A percentile compares a stretch with the other conserved stretches of the same genome.
These are phyloP conservation scores for Cyphellophora attinorum DNA, from an alignment of 2,329 filamentous ascomycete genomes.

Conservation along the genomic window DNA sequence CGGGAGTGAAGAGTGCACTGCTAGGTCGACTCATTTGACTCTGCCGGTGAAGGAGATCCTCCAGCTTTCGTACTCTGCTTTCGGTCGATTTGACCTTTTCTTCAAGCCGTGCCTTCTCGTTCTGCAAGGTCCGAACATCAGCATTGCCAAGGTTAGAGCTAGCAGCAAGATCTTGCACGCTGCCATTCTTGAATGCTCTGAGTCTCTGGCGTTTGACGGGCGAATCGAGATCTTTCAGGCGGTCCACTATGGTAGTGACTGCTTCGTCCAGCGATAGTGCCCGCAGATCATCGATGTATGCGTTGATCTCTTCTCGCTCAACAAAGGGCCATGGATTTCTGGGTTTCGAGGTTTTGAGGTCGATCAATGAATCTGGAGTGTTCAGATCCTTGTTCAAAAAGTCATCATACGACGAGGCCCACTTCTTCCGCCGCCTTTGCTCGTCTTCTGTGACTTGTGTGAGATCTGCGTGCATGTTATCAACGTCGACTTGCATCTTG, in stretches of 20 bases:
- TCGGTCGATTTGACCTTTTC: conserved; percentile 71
- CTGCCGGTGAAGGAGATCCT: conserved; percentile 85
- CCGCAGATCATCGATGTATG: conserved; percentile 60
- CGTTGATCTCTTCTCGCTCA: conserved; percentile 64
- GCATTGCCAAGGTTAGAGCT: conserved; percentile 79
- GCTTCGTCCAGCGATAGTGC: conserved; percentile 55
- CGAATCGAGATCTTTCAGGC: conserved; percentile 67
- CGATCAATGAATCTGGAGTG: conserved; percentile 53
- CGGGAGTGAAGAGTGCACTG: conserved; percentile 38
- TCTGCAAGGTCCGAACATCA: conserved; percentile 63
- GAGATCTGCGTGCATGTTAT: conserved; percentile 84
- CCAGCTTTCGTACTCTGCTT: conserved; percentile 80
- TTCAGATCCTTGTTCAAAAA: conserved; percentile 17
- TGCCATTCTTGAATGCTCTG: conserved; percentile 89
- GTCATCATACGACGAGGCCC: conserved; percentile 49
- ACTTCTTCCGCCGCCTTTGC: conserved; percentile 74
- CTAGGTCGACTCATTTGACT: conserved; percentile 46
- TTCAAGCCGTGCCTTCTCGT: conserved; percentile 68
- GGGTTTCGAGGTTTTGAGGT: conserved; percentile 74
- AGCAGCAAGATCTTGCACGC: conserved; percentile 83
- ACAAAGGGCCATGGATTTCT: conserved; percentile 73
- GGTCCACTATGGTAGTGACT: conserved; percentile 62
- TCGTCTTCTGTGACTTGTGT: conserved; percentile 89
- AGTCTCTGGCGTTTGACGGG: conserved; percentile 81
- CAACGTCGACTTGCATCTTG: conserved; percentile 79